A percentile compares a stretch with the other conserved stretches of the same genome.
phyloP scores from a whole-genome alignment of 805 yeast genomes.

The Yarrowia sp. region DNA sequence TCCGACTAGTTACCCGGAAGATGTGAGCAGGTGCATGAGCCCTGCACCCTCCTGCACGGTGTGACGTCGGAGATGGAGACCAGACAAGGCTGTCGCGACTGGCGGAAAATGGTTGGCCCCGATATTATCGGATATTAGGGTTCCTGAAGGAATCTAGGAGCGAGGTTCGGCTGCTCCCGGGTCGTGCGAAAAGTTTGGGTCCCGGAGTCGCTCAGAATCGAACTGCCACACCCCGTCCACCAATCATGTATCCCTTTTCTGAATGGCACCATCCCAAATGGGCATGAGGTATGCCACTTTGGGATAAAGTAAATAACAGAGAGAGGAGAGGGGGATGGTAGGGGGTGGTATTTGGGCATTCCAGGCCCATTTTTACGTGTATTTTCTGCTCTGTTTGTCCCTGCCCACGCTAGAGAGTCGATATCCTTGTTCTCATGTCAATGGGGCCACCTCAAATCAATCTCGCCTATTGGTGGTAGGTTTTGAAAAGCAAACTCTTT shows the following conservation, averaged over 20 bases:
- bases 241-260: constrained; percentile 13
- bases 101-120: background rate
- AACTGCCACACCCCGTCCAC: constrained; percentile 1
- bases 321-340: background rate
- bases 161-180: background rate
- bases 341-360: too few relatives aligned
- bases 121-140: background rate
- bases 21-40: background rate
- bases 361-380: too few relatives aligned
- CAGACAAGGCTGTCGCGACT: background rate
- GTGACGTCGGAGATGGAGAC: constrained; percentile 1
- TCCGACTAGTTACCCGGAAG: constrained; percentile 22
- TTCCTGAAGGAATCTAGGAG: background rate
- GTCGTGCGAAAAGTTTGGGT: too few relatives aligned
- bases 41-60: background rate
- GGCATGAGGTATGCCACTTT: constrained; percentile 17
- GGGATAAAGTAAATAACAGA: constrained; percentile 2
- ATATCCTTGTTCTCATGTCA: background rate
- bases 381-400: background rate
- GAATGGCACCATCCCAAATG: constrained; percentile 15
- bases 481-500: background rate
- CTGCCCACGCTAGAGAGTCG: background rate
- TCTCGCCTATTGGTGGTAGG: background rate
- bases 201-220: background rate
- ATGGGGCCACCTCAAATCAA: background rate